Evolutionary conservation across 352 stramenopile species (phyloP), one percentile per base, ranked within the genome.

Genomic region (Saprolegnia parasitica): DNA sequence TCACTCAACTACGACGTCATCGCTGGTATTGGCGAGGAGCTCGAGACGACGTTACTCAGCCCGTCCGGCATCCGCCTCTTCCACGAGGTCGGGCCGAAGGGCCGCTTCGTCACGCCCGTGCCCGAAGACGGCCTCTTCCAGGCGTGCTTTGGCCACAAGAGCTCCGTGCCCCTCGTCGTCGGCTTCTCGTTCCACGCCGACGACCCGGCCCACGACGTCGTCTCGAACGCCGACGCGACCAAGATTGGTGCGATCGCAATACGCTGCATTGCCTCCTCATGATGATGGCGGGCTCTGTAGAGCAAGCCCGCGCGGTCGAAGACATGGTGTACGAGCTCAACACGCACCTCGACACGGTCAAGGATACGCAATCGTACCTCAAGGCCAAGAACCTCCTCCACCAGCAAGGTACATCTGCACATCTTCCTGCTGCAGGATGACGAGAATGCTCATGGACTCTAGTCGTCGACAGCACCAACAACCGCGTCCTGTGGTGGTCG

Each of bases 181-280:
- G 87, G 87, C 40, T 95, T 95, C 72, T 95, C 87, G 4, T 89
- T 95, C 67, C 87, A 95, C 74, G 85, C 85, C 6, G 85, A 93
- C 73, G 86, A 93, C 68, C 87, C 87, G 26, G 83, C 73, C 40
- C 85, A 93, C 71, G 87, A 93, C 54, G 87, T 95, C 76, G 75
- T 95, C 35, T 95, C 87, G 50, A 95, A 95, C 63, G 87, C 87
- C 16, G 87, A 95, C 66, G 85, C 87, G 29, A 88, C 87, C 70
- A 92, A 90, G 72, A 95, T 95, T 81, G 89, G 87, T 95, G 77
- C 79, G 81, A 88, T 5, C 6, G 50, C 57, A 32, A 23, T 63
- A 16, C 61, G 39, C 18, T 26, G 0, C n/a, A 40, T 54, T 56
- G 21, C 16, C 23, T 16, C 1, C 52, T 35, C 8, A 4, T 67